These are phyloP conservation scores for Solanum ahanhuiri DNA, from an alignment of 257 asterid species.

Conservation along the genomic window DNA sequence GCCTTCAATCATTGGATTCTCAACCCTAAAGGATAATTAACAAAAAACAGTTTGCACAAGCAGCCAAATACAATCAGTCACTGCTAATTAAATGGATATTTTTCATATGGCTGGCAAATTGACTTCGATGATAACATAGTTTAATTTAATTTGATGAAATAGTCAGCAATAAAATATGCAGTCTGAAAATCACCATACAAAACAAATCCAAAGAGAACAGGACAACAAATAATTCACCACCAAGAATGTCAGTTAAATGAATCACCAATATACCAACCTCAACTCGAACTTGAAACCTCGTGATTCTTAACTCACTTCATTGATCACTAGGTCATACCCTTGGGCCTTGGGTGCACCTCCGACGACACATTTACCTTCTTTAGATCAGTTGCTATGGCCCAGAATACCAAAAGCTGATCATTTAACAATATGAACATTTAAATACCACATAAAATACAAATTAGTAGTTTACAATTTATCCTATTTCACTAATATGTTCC, in stretches of 20 bases:
- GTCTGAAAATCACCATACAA: background rate
- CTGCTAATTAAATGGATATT: background rate
- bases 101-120: background rate
- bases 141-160: background rate
- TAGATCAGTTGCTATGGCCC: background rate
- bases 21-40: background rate
- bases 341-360: background rate
- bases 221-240: background rate
- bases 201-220: background rate
- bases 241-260: background rate
- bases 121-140: background rate
- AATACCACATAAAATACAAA: background rate
- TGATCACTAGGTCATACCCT: background rate
- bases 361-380: background rate
- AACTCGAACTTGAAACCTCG: background rate
- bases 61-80: background rate
- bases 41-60: background rate
- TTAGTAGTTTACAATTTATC: background rate
- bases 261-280: background rate
- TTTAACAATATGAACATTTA: background rate
- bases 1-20: background rate
- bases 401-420: background rate
- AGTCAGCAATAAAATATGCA: background rate
- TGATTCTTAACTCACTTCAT: background rate
- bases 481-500: background rate